phyloP scores from a whole-genome alignment of 2,329 filamentous ascomycete genomes.

The Cladosporium sp. region DNA sequence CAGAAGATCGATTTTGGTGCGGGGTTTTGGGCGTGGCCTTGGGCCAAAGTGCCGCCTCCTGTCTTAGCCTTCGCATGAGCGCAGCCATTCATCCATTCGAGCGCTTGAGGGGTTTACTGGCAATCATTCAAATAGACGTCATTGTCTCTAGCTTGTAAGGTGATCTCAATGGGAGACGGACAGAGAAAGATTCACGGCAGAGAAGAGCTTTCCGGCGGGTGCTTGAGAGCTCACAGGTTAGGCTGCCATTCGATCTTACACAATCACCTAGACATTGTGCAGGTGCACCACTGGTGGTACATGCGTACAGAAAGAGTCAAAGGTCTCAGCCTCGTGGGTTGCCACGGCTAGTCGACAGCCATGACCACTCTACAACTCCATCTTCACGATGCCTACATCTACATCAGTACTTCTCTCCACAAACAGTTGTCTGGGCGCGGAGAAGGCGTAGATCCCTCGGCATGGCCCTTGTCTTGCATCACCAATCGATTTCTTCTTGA shows the following conservation, averaged over 20 bases:
- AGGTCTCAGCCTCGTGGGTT: background rate
- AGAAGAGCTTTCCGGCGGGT: slow-evolving; percentile 1
- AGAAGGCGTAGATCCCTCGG: slow-evolving; percentile 20
- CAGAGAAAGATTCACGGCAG: background rate
- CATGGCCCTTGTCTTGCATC: background rate
- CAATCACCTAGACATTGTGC: background rate
- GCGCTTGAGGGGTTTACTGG: slow-evolving; percentile 5
- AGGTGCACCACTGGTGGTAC: background rate
- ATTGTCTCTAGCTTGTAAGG: background rate
- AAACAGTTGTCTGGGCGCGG: slow-evolving; percentile 20
- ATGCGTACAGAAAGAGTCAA: background rate
- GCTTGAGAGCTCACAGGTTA: background rate
- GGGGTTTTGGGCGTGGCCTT: slow-evolving; percentile 2
- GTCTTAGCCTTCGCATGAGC: slow-evolving; percentile 4
- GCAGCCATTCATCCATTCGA: slow-evolving; percentile 2
- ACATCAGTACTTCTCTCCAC: slow-evolving; percentile 11
- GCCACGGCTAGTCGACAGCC: background rate
- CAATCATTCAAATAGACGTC: slow-evolving; percentile 5
- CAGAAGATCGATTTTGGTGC: slow-evolving; percentile 11
- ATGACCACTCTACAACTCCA: background rate
- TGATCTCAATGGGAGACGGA: background rate
- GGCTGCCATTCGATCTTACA: background rate
- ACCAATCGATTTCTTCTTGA: slow-evolving; percentile 16
- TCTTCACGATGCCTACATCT: background rate
- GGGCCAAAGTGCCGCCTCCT: slow-evolving; percentile 8